These are phyloP conservation scores for Irpex sp. DNA, from an alignment of 1,284 basidiomycete genomes.

Conservation along the genomic window DNA sequence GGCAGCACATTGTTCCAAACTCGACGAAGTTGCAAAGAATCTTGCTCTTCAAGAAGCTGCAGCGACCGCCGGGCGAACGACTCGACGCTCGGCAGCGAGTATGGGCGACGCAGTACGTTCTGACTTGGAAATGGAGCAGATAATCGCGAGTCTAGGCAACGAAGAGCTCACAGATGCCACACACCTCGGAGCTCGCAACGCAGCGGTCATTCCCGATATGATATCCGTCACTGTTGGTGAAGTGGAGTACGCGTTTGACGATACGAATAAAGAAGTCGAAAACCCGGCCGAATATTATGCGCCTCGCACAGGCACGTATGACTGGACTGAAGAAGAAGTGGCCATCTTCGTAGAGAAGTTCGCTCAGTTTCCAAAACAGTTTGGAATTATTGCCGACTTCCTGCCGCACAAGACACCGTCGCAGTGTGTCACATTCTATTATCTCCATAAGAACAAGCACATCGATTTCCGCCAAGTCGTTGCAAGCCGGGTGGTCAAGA, in stretches of 20 bases:
- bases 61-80: conserved; percentile 58
- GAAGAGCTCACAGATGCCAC: conserved; percentile 92
- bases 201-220: conserved; percentile 94
- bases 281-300: conserved; percentile 81
- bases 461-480: conserved; percentile 84
- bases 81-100: conserved; percentile 66
- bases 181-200: conserved; percentile 81
- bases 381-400: conserved; percentile 81
- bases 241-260: conserved; percentile 70
- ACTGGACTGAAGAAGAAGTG: conserved; percentile 90
- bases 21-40: conserved; percentile 49
- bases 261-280: conserved; percentile 79
- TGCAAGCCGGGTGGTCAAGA: conserved; percentile 57
- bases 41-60: conserved; percentile 42
- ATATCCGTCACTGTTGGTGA: conserved; percentile 64
- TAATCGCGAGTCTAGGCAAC: conserved; percentile 88
- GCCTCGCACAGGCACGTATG: conserved; percentile 64
- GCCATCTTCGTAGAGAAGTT: conserved; percentile 80
- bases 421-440: conserved; percentile 94
- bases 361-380: conserved; percentile 89
- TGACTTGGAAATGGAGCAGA: conserved; percentile 96
- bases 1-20: conserved; percentile 62
- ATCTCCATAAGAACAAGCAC: conserved; percentile 87
- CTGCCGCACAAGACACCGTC: conserved; percentile 84
- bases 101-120: conserved; percentile 91